Base-by-base conservation (phyloP, 768 basidiomycete genomes). In the Leucocoprinus sp. region DNA sequence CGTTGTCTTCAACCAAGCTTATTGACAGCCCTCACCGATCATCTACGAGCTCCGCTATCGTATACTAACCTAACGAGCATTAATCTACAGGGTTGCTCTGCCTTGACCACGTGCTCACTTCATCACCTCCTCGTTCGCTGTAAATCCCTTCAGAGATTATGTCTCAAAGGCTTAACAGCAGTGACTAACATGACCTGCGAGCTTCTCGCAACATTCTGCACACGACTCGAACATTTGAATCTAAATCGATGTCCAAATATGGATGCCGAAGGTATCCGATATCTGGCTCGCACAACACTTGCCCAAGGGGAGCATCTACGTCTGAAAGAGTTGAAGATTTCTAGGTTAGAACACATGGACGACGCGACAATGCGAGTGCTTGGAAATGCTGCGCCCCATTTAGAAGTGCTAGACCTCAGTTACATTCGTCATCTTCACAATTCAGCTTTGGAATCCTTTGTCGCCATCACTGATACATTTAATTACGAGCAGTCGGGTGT, bases 341-440 rank as follows among this genome's bases (percentile, higher is more conserved):
- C 76, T 5, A 88, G 85, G 0, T 58, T 96, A 48, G 76, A 71
- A 55, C 66, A 75, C 43, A 61, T 81, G 41, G 65, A 71, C 12
- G 82, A 85, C 54, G 64, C 68, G 8, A 72, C 74, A 54, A 75
- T 93, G 74, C 60, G 68, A n/a, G 63, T 66, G 8, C 65, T 93
- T 27, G 90, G 84, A 5, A 74, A 66, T 52, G 81, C 76, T 2
- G 74, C 84, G 0, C 85, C 86, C 15, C 65, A 69, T 54, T 72
- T 93, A 17, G 85, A 90, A 60, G 75, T 88, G 14, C 67, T 93
- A 17, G 91, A 93, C 60, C 63, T 92, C 50, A 86, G 84, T 62
- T 84, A 86, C 55, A 70, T 75, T 46, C 72, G 72, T 23, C 73
- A 79, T 45, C 60, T 92, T 48, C 83, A 82, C 57, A 89, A 91